Evolutionary conservation across 148 eudicot genomes (phyloP).

Genomic region (Tetragonia tetragonoides): DNA sequence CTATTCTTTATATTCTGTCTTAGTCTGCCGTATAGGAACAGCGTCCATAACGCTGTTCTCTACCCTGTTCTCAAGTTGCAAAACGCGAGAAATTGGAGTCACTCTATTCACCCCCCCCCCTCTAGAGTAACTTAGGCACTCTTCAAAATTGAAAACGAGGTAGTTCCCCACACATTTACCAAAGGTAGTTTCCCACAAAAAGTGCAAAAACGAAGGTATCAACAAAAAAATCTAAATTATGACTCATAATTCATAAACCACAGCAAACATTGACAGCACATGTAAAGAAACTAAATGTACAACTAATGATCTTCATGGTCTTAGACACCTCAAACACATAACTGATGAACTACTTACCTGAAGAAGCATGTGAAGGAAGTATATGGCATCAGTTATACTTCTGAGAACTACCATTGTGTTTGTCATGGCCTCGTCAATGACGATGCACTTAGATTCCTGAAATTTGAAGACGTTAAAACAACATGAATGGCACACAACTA

Average conservation of each 20-base stretch:
- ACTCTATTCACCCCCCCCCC: too few relatives aligned
- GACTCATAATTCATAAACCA: neutral
- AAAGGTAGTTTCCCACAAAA: too few relatives aligned
- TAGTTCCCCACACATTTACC: too few relatives aligned
- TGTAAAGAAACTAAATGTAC: neutral
- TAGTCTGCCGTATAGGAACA: too few relatives aligned
- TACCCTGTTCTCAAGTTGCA: too few relatives aligned
- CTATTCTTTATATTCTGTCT: too few relatives aligned
- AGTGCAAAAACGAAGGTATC: neutral
- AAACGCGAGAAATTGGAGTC: too few relatives aligned
- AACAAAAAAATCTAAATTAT: neutral
- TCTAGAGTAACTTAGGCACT: too few relatives aligned
- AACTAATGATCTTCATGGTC: neutral
- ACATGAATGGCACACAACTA: neutral
- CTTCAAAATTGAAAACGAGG: too few relatives aligned
- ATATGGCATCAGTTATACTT: constrained; percentile 60
- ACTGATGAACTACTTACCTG: constrained; percentile 48
- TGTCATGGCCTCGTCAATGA: constrained; percentile 46
- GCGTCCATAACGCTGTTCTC: too few relatives aligned
- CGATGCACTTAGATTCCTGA: constrained; percentile 64
- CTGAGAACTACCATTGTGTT: constrained; percentile 52
- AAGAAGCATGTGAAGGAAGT: constrained; percentile 62
- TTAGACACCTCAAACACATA: neutral
- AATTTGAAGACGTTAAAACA: constrained; percentile 6
- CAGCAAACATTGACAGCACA: neutral